A percentile compares a stretch with the other conserved stretches of the same genome.
phyloP scores from a whole-genome alignment of 768 basidiomycete genomes.

The Boletus vermiculosoides region DNA sequence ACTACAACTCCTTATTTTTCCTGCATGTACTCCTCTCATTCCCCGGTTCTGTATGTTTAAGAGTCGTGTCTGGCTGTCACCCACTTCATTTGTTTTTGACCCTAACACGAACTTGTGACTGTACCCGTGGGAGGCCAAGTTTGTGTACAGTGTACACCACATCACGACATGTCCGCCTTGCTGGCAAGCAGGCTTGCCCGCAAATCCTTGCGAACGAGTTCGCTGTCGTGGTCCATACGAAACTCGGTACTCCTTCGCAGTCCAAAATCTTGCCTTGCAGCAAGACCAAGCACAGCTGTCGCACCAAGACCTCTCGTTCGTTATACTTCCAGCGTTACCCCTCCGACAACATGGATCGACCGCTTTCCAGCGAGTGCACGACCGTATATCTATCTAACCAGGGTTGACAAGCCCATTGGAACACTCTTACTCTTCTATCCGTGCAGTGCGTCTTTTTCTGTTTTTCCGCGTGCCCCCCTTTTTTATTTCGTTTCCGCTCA shows the following conservation, averaged over 20 bases:
- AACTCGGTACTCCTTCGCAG: neutral
- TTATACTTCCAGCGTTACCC: conserved; percentile 12
- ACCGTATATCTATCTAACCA: conserved; percentile 84
- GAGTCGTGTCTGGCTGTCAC: conserved; percentile 11
- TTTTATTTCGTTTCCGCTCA: neutral
- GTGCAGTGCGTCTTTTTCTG: conserved; percentile 62
- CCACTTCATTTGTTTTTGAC: neutral
- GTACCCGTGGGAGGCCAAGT: neutral
- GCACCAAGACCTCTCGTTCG: conserved; percentile 13
- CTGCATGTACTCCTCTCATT: conserved; percentile 28
- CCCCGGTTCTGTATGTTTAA: conserved; percentile 20
- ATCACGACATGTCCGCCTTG: conserved; percentile 9
- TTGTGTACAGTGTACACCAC: neutral
- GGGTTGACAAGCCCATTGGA: conserved; percentile 96
- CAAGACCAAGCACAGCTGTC: neutral
- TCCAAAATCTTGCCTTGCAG: neutral
- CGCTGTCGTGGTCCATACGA: neutral
- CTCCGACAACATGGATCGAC: conserved; percentile 61
- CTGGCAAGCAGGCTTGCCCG: conserved; percentile 5
- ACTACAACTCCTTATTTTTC: conserved; percentile 19
- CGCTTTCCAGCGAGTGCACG: conserved; percentile 53
- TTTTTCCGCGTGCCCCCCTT: neutral
- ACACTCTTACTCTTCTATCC: conserved; percentile 90
- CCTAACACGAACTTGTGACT: neutral
- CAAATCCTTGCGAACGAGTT: neutral